Evolutionary conservation across 139 green algal species (phyloP).

Genomic region (Micractinium sp.): DNA sequence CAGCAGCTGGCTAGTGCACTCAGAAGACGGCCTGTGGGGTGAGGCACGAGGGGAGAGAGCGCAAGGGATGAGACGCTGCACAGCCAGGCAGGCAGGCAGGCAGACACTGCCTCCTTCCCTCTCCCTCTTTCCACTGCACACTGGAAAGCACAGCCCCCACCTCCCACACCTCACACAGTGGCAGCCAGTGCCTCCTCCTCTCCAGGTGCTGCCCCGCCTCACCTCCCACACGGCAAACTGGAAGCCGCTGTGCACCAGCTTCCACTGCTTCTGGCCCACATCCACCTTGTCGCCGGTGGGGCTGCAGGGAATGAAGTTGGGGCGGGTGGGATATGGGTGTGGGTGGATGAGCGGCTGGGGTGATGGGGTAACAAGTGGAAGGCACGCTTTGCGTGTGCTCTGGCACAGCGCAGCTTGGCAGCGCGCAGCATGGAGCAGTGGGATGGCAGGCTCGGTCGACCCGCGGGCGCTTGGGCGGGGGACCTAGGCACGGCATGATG

Average conservation of each 20-base stretch:
- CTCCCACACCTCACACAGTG: not conserved
- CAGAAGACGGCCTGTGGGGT: too few species aligned
- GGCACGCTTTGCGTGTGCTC: too few species aligned
- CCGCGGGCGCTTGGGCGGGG: too few species aligned
- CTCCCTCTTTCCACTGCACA: not conserved
- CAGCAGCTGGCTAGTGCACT: too few species aligned
- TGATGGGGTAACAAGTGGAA: not conserved
- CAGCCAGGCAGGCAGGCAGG: conserved; percentile 8
- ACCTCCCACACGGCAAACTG: conserved; percentile 89
- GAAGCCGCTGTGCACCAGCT: conserved; percentile 63
- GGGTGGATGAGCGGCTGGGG: not conserved
- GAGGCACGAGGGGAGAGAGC: too few species aligned
- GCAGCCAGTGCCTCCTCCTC: not conserved
- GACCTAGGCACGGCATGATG: too few species aligned
- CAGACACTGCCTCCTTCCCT: not conserved
- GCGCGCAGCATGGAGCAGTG: too few species aligned
- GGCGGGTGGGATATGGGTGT: not conserved
- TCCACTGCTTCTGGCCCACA: conserved; percentile 69
- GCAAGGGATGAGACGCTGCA: too few species aligned
- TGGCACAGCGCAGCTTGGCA: not conserved
- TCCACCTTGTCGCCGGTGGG: conserved; percentile 68
- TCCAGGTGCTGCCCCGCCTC: not conserved
- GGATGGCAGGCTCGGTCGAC: too few species aligned
- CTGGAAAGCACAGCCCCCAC: not conserved
- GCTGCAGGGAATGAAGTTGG: conserved; percentile 66